Percentiles rank a stretch among this genome's conserved stretches.
Evolutionary conservation across 2,329 filamentous ascomycete species (phyloP).

Genomic region (Thielaviopsis musarum): DNA sequence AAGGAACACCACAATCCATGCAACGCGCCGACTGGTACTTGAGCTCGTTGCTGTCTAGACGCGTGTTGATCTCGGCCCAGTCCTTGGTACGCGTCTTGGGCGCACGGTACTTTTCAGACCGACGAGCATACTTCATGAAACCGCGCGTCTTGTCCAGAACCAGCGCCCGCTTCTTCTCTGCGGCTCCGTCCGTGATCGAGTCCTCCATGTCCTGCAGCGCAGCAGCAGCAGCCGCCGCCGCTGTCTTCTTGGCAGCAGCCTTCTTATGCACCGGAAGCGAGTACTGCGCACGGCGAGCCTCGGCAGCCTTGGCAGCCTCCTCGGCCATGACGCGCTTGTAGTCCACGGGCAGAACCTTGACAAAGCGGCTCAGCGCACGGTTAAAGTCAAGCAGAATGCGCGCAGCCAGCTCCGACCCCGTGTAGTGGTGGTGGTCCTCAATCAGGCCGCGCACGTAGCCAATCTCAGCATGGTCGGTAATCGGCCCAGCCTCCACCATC

Average conservation of each 20-base stretch:
- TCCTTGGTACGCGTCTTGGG: constrained; percentile 74
- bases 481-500: constrained; percentile 79
- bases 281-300: constrained; percentile 71
- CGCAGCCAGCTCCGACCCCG: constrained; percentile 83
- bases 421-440: constrained; percentile 96
- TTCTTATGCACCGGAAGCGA: constrained; percentile 62
- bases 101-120: constrained; percentile 81
- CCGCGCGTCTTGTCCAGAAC: constrained; percentile 95
- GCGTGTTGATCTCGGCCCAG: constrained; percentile 78
- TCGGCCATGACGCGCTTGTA: constrained; percentile 88
- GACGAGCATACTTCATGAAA: constrained; percentile 94
- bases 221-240: constrained; percentile 40
- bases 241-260: constrained; percentile 20
- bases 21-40: constrained; percentile 94
- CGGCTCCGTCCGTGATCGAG: constrained; percentile 68
- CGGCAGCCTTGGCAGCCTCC: constrained; percentile 69
- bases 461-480: constrained; percentile 78
- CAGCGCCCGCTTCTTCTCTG: constrained; percentile 78
- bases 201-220: constrained; percentile 70
- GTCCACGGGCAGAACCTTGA: constrained; percentile 86
- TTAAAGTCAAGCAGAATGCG: constrained; percentile 92
- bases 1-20: constrained; percentile 98
- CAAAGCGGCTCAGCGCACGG: constrained; percentile 71
- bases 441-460: constrained; percentile 81
- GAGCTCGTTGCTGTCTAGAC: constrained; percentile 82